Base-by-base conservation (phyloP, 176 grass and related monocot genomes). In the Tillandsia fasciculata region DNA sequence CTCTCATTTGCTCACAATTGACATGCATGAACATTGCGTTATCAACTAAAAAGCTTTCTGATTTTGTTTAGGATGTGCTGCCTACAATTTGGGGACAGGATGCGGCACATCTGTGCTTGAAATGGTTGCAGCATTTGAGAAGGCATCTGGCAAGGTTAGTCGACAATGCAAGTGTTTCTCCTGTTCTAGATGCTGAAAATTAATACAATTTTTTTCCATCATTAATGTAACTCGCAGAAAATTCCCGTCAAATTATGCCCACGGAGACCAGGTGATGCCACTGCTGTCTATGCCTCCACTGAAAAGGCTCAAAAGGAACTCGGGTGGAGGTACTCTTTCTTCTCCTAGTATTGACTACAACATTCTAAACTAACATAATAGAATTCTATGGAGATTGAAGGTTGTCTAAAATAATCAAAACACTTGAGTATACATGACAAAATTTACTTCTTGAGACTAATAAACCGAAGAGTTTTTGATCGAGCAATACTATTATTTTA, bases 11-110 rank as follows among this genome's bases (percentile, higher is more conserved):
- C 10, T 13, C 12, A 56, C 33, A 3, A 42, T 42, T 42, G 33
- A 42, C 33, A 56, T 6, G 15, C 5, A 61, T n/a, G 22, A 14
- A 7, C 56, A 61, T 61, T 61, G n/a, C 9, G 7, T 61, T 15
- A 20, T 10, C 56, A 61, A 18, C 22, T 59, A 20, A 18, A 18
- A 20, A 9, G 56, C 56, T 52, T 76, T 82, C 2, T 75, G 10
- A 76, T 50, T 12, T 78, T 68, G 47, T 65, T 15, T 67, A 93
- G 90, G 82, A 58, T 97, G 89, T 53, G 86, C 85, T 76, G 89
- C 94, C 8, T 92, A 97, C 81, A 92, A 97, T 64, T 77, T 97
- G 24, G 89, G 86, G 9, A 97, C 89, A 2, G 93, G 89, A 64
- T 50, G 73, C 49, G 93, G 89, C 23, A 97, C 94, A 13, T 90